These are phyloP conservation scores for Phyllosticta citribraziliensis DNA, from an alignment of 2,329 filamentous ascomycete genomes.

Conservation along the genomic window DNA sequence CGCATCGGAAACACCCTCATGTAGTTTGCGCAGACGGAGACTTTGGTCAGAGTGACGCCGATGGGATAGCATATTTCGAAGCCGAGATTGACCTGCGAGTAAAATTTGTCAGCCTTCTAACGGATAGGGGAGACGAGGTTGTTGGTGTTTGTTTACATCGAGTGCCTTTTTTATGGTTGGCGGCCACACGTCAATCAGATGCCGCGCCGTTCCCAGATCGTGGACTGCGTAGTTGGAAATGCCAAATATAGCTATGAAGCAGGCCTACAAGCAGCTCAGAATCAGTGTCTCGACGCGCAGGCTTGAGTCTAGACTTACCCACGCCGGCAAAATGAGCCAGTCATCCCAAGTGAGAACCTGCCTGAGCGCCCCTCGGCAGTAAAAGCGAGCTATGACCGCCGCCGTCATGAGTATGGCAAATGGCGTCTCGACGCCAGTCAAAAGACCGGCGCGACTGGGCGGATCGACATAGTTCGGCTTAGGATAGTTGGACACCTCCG, in stretches of 20 bases:
- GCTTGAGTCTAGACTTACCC: constrained; percentile 13
- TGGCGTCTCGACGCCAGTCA: constrained; percentile 8
- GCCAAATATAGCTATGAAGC: constrained; percentile 52
- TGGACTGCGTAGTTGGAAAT: constrained; percentile 89
- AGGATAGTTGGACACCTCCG: not conserved
- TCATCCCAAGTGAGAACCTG: constrained; percentile 18
- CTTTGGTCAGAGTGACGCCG: constrained; percentile 15
- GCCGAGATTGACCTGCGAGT: constrained; percentile 25
- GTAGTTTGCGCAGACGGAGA: constrained; percentile 22
- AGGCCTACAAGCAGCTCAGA: not conserved
- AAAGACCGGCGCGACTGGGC: not conserved
- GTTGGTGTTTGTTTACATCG: constrained; percentile 13
- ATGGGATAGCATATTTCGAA: constrained; percentile 27
- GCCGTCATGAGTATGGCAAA: constrained; percentile 7
- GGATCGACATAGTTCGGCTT: constrained; percentile 10
- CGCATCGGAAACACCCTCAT: constrained; percentile 19
- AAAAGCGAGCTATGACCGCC: constrained; percentile 14
- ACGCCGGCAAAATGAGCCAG: constrained; percentile 19
- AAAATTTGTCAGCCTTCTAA: constrained; percentile 14
- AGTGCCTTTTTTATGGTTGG: constrained; percentile 17
- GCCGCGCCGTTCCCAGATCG: constrained; percentile 53
- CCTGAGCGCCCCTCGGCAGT: constrained; percentile 18
- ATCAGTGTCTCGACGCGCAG: not conserved
- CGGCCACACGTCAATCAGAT: constrained; percentile 21
- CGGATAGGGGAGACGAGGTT: not conserved